Evolutionary conservation across 169 alveolate genomes (phyloP), one percentile per base, ranked within the genome.

Genomic region (Theileria sp.): DNA sequence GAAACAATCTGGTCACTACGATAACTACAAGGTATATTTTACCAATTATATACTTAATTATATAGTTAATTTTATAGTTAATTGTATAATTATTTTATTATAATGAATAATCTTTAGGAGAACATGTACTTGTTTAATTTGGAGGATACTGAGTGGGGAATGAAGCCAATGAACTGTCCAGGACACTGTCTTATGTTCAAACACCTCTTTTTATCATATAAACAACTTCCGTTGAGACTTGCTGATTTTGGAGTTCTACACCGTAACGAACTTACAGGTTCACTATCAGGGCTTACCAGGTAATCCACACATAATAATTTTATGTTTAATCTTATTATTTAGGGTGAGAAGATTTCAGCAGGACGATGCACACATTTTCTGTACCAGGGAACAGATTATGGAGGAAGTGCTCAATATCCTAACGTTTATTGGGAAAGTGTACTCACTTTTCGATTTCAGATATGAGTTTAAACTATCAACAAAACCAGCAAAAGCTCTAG

Each of bases 151-250:
- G 99, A 97, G 88, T 96, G 97, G 96, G 99, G 99, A 54, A 93
- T 98, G 90, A 98, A 98, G 93, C 99, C 99, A 44, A 98, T 98
- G 99, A 98, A 98, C 91, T 98, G 99, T 86, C 99, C 99, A 0
- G 99, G 99, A 4, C 99, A 98, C 87, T 97, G 98, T 86, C 81
- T 91, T 77, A 88, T 97, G 96, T 97, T 95, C 86, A 96, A 94
- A 78, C 97, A 94, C 77, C 77, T 94, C 30, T 88, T 89, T 32
- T 94, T 97, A 34, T 94, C 99, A 15, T 98, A 97, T 89, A 93
- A 97, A 89, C 99, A 98, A 83, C 94, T 98, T 60, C 99, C 99
- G 2, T 64, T 98, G 28, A 96, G 99, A 87, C 88, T 96, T 86
- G 99, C 99, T 8, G 99, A 98, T 81, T 98, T 98, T 86, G 99